Evolutionary conservation across 192 early-diverging fungal genomes (phyloP), one percentile per base, ranked within the genome.

Genomic region (Dissophora globulifera): DNA sequence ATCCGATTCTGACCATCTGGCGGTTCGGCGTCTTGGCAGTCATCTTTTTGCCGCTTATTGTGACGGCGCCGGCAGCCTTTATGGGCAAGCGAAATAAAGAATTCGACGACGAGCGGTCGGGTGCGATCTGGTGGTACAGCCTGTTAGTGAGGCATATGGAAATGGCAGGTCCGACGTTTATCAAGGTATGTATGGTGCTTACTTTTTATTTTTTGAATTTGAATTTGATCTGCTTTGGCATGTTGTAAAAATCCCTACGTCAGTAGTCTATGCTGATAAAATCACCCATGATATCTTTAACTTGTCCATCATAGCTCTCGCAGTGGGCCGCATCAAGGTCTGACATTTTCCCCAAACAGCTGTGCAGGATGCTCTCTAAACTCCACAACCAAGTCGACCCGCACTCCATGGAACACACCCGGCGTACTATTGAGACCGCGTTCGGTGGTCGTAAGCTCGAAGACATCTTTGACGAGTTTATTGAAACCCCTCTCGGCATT

Each of bases 281-380:
- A 13, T 45, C 43, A 42, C 10, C 13, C 10, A 52, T 32, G 17
- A 38, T 51, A 16, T 66, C 19, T 40, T 30, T 22, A 52, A 45
- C 35, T 9, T 38, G 13, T 38, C 13, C 20, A 38, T 19, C 16
- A 41, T 69, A 91, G 86, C 68, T 97, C 17, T 90, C 92, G 6
- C 97, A 99, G 85, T 99, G 95, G 92, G 92, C 95, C 0, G 93
- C 92, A 29, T 96, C 95, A 17, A 82, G 97, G 29, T 88, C 89
- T 19, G 97, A 99, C 66, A 75, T 99, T 2, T 94, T 97, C 43
- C 90, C 90, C 4, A 67, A 78, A 2, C 87, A 87, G 68, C 78
- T 97, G 19, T 96, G 95, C 66, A 50, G 59, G 15, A 87, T 88
- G 46, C 84, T 99, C 0, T 86, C 88, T 11, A 88, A 85, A 46